Evolutionary conservation across 176 grass and related monocot genomes (phyloP).

Genomic region (Raddia guianensis): DNA sequence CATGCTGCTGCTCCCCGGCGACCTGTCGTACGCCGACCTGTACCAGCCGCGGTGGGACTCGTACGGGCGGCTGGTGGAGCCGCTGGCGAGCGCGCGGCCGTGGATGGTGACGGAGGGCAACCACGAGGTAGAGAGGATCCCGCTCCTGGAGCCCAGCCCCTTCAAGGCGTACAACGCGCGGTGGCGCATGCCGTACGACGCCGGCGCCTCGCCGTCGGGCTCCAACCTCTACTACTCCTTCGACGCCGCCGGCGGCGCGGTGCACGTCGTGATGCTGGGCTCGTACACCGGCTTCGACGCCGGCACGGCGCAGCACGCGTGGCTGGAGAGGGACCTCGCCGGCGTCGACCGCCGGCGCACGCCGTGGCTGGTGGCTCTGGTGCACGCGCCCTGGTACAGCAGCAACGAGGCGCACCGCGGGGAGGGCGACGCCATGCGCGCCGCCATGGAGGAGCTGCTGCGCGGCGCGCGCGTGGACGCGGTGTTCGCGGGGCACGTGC

Average conservation of each 20-base stretch:
- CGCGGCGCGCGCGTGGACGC: conserved; percentile 59
- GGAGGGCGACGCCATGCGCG: conserved; percentile 67
- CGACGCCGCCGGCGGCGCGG: conserved; percentile 58
- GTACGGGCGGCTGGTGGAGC: conserved; percentile 67
- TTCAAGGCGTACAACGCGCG: conserved; percentile 69
- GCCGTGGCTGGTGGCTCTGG: conserved; percentile 56
- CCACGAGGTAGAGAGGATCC: conserved; percentile 65
- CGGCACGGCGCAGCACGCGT: conserved; percentile 57
- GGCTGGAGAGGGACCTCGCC: conserved; percentile 57
- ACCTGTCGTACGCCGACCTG: conserved; percentile 80
- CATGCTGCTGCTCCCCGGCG: conserved; percentile 81
- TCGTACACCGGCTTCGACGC: conserved; percentile 53
- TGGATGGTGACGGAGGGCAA: conserved; percentile 93
- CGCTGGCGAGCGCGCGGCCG: conserved; percentile 65
- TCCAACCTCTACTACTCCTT: conserved; percentile 89
- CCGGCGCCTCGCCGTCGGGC: conserved; percentile 40
- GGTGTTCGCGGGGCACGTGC: conserved; percentile 73
- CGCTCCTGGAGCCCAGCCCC: conserved; percentile 21
- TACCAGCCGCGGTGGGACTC: conserved; percentile 79
- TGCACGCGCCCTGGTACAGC: conserved; percentile 90
- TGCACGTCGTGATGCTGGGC: conserved; percentile 70
- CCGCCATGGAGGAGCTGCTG: conserved; percentile 60
- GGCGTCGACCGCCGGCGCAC: conserved; percentile 57
- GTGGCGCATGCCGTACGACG: conserved; percentile 86
- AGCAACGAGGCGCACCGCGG: conserved; percentile 72